Base-by-base conservation (phyloP, 768 basidiomycete genomes). In the Russula foetens region DNA sequence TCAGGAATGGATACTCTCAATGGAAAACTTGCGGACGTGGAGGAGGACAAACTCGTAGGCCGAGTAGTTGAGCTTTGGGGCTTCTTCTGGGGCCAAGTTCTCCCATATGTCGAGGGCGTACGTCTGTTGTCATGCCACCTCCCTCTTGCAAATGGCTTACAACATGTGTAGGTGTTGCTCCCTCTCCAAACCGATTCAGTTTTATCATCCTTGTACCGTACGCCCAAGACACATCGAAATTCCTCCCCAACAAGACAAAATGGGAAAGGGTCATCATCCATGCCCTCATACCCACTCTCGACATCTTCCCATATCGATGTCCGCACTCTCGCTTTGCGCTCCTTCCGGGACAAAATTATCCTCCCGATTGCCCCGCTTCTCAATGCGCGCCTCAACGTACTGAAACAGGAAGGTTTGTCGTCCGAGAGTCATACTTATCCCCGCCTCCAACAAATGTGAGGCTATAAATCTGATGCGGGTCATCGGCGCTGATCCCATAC, bases 1-100 rank as follows among this genome's bases (percentile, higher is more conserved):
- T 80, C 84, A 2, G 94, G 94, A 12, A 98, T 96, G 92, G 82
- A 93, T 53, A 98, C 93, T 2, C 78, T 98, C 26, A 93, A 91
- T 66, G 84, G 92, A 0, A 94, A 91, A 67, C 77, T 98, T 6
- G 76, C 79, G 31, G 84, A 81, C 4, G 75, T 88, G 9, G 88
- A 92, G 28, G 93, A 95, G 45, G 85, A 87, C 41, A 83, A 86
- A 68, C 77, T 98, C 17, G 75, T 95, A 6, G 76, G 76, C 5
- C 79, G 91, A 29, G 79, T 96, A 19, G 89, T 93, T 2, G 92
- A 95, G 66, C 79, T 90, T 19, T 98, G 94, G 93, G 82, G 80
- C 15, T 95, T 96, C 77, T 97, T 97, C 73, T 96, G 90, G 88
- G 88, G 88, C 66, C 85, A 90, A 62, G 85, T 93, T 28, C 75